Base-by-base conservation (phyloP, 495 filamentous ascomycete genomes). In the Tuber indicum region DNA sequence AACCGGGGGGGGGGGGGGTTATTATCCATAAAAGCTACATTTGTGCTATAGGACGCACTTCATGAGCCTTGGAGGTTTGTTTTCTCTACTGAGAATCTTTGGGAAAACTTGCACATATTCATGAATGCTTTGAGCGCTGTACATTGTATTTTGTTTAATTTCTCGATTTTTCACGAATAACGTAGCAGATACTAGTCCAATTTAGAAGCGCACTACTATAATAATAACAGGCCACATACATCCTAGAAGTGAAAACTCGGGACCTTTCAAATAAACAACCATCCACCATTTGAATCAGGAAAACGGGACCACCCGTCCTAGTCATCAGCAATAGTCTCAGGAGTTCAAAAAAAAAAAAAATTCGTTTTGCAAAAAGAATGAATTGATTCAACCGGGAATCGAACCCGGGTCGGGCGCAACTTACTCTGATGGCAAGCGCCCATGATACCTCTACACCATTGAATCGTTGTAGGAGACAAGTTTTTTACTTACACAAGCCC, bases 361-460 rank as follows among this genome's bases (percentile, higher is more conserved):
- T 21, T 21, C n/a, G 39, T 19, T 39, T 32, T 3, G 19, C 46
- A n/a, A 71, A 45, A 45, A 46, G 44, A 45, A 75, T 41, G 7
- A 41, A 3, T 66, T 36, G 42, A 74, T 73, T 52, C 71, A 74
- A 69, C 58, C 75, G 58, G 44, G 75, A 74, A 70, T 74, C 71
- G 43, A 39, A 76, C 75, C 75, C 72, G 49, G 43, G 72, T 42
- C 58, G 75, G 75, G 75, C 45, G 75, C 72, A 74, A 42, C 43
- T 46, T 39, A 17, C 19, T 1, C 3, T 5, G 26, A 36, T 74
- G 52, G 26, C 72, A 74, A 70, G 75, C 72, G 72, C 75, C 58
- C 75, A 74, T 76, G 74, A 77, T 77, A 77, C 76, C 76, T 75
- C 76, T 77, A 77, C 76, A 77, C 76, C 76, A 77, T 70, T 77